phyloP scores from a whole-genome alignment of 768 basidiomycete genomes.

The Boletus subparvulus region DNA sequence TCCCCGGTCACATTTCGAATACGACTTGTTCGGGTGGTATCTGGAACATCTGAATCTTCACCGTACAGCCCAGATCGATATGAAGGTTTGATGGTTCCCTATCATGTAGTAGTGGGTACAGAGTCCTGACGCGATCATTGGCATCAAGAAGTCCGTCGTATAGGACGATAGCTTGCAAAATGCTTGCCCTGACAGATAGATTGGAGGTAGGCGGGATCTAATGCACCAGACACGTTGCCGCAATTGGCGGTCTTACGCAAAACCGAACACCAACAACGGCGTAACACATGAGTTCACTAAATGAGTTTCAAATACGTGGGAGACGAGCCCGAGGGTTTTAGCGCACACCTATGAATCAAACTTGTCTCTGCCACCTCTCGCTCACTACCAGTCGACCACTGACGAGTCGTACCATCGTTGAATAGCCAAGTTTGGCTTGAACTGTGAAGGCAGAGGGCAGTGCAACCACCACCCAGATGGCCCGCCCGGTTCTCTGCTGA shows the following conservation, averaged over 20 bases:
- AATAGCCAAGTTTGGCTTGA: slow-evolving; percentile 2
- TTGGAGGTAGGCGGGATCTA: not conserved
- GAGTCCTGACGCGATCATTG: slow-evolving; percentile 19
- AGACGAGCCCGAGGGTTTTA: slow-evolving; percentile 20
- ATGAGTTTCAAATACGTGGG: slow-evolving; percentile 19
- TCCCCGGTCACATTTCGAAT: slow-evolving; percentile 28
- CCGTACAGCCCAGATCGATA: slow-evolving; percentile 11
- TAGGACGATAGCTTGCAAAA: slow-evolving; percentile 2
- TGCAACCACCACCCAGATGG: not conserved
- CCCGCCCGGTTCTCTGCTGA: slow-evolving; percentile 1
- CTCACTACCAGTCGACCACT: not conserved
- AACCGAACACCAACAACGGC: slow-evolving; percentile 10
- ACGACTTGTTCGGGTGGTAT: slow-evolving; percentile 11
- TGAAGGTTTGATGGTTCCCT: slow-evolving; percentile 15
- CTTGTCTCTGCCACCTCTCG: not conserved
- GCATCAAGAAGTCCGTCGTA: slow-evolving; percentile 1
- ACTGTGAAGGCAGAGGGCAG: slow-evolving; percentile 12
- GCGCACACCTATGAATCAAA: slow-evolving; percentile 7
- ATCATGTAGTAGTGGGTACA: slow-evolving; percentile 15
- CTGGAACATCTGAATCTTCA: slow-evolving; percentile 9
- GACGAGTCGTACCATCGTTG: not conserved
- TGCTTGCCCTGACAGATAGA: slow-evolving; percentile 1
- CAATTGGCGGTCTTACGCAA: slow-evolving; percentile 13
- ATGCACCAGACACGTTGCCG: slow-evolving; percentile 16
- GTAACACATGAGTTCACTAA: slow-evolving; percentile 5